Base-by-base conservation (phyloP, 148 eudicot genomes). In the Silene uniflora region DNA sequence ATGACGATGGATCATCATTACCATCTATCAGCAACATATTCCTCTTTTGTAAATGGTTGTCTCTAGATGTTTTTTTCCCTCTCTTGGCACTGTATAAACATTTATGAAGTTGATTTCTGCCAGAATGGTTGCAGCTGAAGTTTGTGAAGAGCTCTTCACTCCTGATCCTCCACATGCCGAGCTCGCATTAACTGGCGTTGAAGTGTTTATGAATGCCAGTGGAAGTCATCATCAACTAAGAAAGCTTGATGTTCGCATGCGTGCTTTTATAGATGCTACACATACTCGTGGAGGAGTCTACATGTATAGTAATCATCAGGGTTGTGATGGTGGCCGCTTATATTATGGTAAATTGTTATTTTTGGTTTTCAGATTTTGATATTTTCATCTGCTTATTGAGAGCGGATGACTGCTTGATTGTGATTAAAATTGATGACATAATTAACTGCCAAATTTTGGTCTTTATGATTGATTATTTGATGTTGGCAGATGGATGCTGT, bases 141-240 rank as follows among this genome's bases (percentile, higher is more conserved):
- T 93, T 74, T 93, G 93, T 73, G 98, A 93, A 82, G 96, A 93
- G 78, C 93, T 93, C 55, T 91, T 93, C 75, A 83, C 84, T 78
- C 92, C 98, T 42, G 79, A 78, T 62, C 90, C 96, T 47, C 91
- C 93, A 75, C 98, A 93, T 82, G 79, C 92, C 5, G 91, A 93
- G 88, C 93, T 91, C 84, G 96, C 98, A 73, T 73, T 91, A 82
- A 88, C 88, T 84, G 96, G 98, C 72, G 96, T 93, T 73, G 96
- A 93, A 79, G 92, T 93, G 56, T 93, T 93, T 74, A 79, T 94
- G 93, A 94, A 95, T 88, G 98, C 98, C 64, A 95, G 98, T 83
- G 98, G 96, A 84, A 95, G 98, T 78, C 96, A 95, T 75, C 97
- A 95, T 83, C 98, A 95, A 81, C 86, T 92, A 67, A 79, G 98